These are phyloP conservation scores for Melampsora larici-populina DNA, from an alignment of 1,284 basidiomycete species.

Conservation along the genomic window DNA sequence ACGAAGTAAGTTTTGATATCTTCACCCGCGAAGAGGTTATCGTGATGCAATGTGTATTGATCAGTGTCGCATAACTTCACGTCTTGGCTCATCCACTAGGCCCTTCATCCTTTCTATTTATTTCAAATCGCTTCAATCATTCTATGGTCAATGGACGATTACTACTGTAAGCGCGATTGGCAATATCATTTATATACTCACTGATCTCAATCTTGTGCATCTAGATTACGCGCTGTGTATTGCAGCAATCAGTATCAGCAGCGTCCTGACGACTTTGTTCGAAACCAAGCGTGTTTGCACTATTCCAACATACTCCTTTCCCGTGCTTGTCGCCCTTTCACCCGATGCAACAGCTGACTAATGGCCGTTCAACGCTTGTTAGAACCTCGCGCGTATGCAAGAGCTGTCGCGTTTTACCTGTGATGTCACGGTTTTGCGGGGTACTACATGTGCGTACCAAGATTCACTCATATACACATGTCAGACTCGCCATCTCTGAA, in stretches of 20 bases:
- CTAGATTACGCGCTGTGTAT: slow-evolving; percentile 92
- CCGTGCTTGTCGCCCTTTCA: slow-evolving; percentile 1
- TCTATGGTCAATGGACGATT: slow-evolving; percentile 87
- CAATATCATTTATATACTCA: not conserved
- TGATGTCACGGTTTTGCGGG: slow-evolving; percentile 68
- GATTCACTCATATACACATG: not conserved
- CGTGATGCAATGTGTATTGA: slow-evolving; percentile 5
- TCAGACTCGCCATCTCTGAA: slow-evolving; percentile 32
- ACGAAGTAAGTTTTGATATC: slow-evolving; percentile 67
- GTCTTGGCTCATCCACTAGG: slow-evolving; percentile 55
- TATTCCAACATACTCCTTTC: not conserved
- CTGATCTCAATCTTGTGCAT: not conserved
- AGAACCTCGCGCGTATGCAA: slow-evolving; percentile 90
- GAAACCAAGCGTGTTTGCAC: slow-evolving; percentile 78
- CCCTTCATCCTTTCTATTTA: slow-evolving; percentile 93
- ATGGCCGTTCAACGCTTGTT: slow-evolving; percentile 30
- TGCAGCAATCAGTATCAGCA: slow-evolving; percentile 80
- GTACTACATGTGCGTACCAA: slow-evolving; percentile 66
- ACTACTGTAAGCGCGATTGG: slow-evolving; percentile 49
- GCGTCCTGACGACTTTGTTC: slow-evolving; percentile 79
- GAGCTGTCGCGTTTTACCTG: slow-evolving; percentile 94
- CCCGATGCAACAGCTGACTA: not conserved
- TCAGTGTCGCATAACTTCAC: slow-evolving; percentile 43
- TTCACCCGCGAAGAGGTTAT: slow-evolving; percentile 42
- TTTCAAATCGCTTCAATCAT: slow-evolving; percentile 96